These are phyloP conservation scores for Papiliotrema terrestris DNA, from an alignment of 1,284 basidiomycete genomes.

Conservation along the genomic window DNA sequence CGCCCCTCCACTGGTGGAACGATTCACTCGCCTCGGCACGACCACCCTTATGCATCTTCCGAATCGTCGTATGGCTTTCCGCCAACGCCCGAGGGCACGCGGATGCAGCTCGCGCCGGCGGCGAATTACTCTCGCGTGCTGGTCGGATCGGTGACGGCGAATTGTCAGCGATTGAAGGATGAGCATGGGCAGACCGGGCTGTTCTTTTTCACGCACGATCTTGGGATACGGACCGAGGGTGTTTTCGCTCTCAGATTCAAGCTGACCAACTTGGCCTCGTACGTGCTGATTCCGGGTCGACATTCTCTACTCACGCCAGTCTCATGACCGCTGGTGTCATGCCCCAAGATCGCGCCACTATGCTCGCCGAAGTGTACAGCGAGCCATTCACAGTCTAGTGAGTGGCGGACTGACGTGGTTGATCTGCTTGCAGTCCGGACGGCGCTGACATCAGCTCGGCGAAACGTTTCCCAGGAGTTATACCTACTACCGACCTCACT, in stretches of 20 bases:
- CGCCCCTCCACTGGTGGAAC: not conserved
- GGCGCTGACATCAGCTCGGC: conserved; percentile 57
- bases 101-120: conserved; percentile 31
- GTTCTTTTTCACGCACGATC: conserved; percentile 82
- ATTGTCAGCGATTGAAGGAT: conserved; percentile 74
- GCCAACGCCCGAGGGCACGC: not conserved
- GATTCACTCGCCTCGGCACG: not conserved
- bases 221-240: conserved; percentile 82
- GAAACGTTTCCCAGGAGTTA: conserved; percentile 87
- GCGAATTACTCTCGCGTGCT: conserved; percentile 77
- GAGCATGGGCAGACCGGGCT: conserved; percentile 77
- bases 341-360: conserved; percentile 56
- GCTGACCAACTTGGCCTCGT: conserved; percentile 35
- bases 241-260: conserved; percentile 46
- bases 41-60: not conserved
- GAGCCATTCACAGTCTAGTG: conserved; percentile 79
- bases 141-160: conserved; percentile 78
- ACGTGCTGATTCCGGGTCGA: conserved; percentile 14
- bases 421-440: not conserved
- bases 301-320: conserved; percentile 49
- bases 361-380: conserved; percentile 78
- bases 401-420: conserved; percentile 9
- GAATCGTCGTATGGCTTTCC: conserved; percentile 4
- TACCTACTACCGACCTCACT: conserved; percentile 84
- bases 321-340: conserved; percentile 61